Base-by-base conservation (phyloP, 1,284 basidiomycete species). In the Trichosporon ovoides region DNA sequence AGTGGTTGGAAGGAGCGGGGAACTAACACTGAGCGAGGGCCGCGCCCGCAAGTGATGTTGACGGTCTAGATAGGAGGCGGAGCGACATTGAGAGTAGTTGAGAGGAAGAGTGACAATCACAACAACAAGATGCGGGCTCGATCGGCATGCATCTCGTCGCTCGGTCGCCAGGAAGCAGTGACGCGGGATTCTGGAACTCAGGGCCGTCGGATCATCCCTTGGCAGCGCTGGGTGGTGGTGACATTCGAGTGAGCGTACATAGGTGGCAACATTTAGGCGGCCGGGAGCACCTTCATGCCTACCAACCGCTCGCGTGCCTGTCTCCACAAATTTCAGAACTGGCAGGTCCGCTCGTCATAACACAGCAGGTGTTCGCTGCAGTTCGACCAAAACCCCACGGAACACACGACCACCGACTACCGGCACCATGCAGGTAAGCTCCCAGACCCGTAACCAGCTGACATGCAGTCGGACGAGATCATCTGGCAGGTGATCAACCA, bases 401-500 rank as follows among this genome's bases (percentile, higher is more conserved):
- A 43, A 28, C 35, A 46, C 18, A 40, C 19, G 38, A 46, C 31
- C 33, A 2, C 24, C 24, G 19, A 37, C 16, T 6, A 22, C 52
- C n/a, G 13, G n/a, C 58, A 54, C 50, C 52, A 75, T 75, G 73
- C 73, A 75, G 73, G 73, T 74, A 34, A 63, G 73, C 57, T n/a
- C 7, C n/a, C 24, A 13, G 13, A 13, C 19, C 9, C 5, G 22
- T 1, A 19, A 7, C 28, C 1, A 35, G 61, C 69, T 69, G 48
- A 69, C 60, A 10, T 34, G 28, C 87, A 94, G 80, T 89, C 88
- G 76, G 91, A 95, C 86, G 91, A 94, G 78, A 87, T 95, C 66
- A 94, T 95, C 65, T 95, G 91, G 91, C 89, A 87, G 28, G 88
- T 93, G 40, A 94, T 95, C 74, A 92, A 92, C 77, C 83, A 85